Evolutionary conservation across 306 rosid species (phyloP).

Genomic region (Mimosa bimucronata): DNA sequence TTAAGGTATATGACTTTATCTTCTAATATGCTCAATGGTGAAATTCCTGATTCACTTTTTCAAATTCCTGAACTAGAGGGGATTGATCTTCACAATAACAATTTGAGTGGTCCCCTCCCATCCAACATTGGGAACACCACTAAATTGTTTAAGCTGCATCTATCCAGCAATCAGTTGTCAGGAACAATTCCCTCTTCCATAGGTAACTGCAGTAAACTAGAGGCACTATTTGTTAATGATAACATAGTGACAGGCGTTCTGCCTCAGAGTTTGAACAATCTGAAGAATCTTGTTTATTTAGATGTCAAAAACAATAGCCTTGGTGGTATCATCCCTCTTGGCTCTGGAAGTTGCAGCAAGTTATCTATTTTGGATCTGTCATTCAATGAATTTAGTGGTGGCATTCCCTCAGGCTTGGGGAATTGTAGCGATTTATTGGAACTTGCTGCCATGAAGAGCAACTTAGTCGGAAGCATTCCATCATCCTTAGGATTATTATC

Average conservation of each 20-base stretch:
- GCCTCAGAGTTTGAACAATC: not conserved
- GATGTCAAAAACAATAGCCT: not conserved
- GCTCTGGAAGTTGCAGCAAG: not conserved
- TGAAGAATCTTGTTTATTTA: not conserved
- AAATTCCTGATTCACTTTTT: not conserved
- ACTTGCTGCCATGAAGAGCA: not conserved
- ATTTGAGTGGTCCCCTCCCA: not conserved
- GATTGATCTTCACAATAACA: not conserved
- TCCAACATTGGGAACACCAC: not conserved
- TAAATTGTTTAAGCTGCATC: not conserved
- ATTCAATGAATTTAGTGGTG: not conserved
- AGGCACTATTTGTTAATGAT: not conserved
- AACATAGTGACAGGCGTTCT: not conserved
- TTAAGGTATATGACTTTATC: not conserved
- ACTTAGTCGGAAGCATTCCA: not conserved
- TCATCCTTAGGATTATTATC: not conserved
- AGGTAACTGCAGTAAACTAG: not conserved
- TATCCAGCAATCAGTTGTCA: not conserved
- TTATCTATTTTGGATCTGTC: conserved; percentile 6
- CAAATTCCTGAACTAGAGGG: not conserved
- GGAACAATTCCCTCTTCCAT: not conserved
- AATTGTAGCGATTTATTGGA: not conserved
- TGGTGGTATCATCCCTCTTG: not conserved
- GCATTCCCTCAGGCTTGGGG: not conserved
- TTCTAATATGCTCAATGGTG: not conserved